These are phyloP conservation scores for Pseudohyphozyma bogoriensis DNA, from an alignment of 768 basidiomycete genomes.

Conservation along the genomic window DNA sequence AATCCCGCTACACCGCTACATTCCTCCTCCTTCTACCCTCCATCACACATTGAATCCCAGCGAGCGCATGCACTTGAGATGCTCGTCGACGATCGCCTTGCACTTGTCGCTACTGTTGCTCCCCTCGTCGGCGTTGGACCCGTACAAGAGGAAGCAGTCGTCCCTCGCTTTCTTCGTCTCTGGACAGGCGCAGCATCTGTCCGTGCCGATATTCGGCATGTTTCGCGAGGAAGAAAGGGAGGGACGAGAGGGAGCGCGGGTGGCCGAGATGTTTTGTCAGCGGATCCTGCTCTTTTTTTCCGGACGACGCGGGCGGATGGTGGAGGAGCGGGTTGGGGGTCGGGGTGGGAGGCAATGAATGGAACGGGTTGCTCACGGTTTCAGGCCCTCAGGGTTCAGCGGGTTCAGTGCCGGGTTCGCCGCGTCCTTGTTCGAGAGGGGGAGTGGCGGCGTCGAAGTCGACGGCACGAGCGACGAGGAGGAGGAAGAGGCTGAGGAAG, in stretches of 20 bases:
- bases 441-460: slow-evolving; percentile 3
- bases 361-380: slow-evolving; percentile 74
- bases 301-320: not conserved
- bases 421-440: slow-evolving; percentile 18
- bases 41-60: slow-evolving; percentile 79
- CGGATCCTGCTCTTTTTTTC: too few species aligned
- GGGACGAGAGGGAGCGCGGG: not conserved
- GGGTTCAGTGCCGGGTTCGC: slow-evolving; percentile 49
- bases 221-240: not conserved
- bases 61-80: slow-evolving; percentile 80
- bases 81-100: slow-evolving; percentile 62
- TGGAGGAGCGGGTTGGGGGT: not conserved
- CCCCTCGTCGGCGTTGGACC: slow-evolving; percentile 45
- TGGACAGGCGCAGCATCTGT: slow-evolving; percentile 91
- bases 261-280: not conserved
- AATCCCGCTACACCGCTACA: too few species aligned
- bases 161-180: slow-evolving; percentile 85
- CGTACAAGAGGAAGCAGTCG: slow-evolving; percentile 71
- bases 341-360: not conserved
- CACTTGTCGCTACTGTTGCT: slow-evolving; percentile 66
- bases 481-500: too few species aligned
- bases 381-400: slow-evolving; percentile 84
- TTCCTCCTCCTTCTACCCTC: too few species aligned
- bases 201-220: not conserved
- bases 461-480: not conserved